Evolutionary conservation across 129 eudicot genomes (phyloP), one percentile per base, ranked within the genome.

Genomic region (Pseudognaphalium luteoalbum): DNA sequence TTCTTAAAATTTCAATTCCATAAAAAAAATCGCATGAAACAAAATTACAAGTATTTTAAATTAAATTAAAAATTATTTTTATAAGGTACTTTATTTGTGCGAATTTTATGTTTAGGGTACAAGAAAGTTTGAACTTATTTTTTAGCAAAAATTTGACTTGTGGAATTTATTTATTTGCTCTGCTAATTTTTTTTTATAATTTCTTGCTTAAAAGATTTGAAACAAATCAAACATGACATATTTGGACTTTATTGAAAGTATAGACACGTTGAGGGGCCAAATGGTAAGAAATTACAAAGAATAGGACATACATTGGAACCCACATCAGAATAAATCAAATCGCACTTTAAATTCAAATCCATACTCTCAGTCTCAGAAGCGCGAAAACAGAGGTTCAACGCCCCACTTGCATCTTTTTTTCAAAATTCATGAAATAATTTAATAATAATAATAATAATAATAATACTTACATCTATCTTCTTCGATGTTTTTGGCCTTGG

Each of bases 281-380:
- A 69, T 42, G 21, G 63, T 71, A 71, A 11, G 16, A 52, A 71
- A 51, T 54, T 64, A 51, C 75, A 54, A 71, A 71, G 59, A 22
- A 42, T 20, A 69, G 20, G 67, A 61, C 66, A 61, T 16, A 65
- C 50, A 66, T 65, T 32, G 71, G 47, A 15, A 34, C 51, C 51
- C 71, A 66, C 71, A 7, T 42, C 29, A 5, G 2, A 65, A 33
- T 12, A 61, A 11, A 29, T 19, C 62, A 17, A 28, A 7, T 15
- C 42, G 22, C 28, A 65, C 70, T 66, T 66, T 15, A n/a, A 66
- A 66, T 66, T 66, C 71, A 51, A 66, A 66, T 8, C 47, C 71
- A 66, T 21, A 34, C 51, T 66, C 71, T 34, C 28, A 25, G 28
- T 25, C 28, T 25, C 52, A 19, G 10, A 66, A 66, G 71, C 71